phyloP scores from a whole-genome alignment of 2,329 filamentous ascomycete species.

The Escovopsis sp. region DNA sequence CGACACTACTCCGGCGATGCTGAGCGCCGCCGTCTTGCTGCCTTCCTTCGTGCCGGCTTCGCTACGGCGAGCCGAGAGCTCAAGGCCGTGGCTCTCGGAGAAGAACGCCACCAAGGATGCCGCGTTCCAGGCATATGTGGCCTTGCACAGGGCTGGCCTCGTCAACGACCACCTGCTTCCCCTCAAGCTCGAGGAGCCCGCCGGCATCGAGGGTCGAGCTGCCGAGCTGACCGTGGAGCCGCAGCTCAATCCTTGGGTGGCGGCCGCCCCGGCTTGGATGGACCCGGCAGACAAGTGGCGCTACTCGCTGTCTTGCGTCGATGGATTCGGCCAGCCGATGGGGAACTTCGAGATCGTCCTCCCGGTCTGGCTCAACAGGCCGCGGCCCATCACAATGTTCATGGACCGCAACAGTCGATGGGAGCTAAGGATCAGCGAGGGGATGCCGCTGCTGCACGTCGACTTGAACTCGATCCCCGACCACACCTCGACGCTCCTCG shows the following conservation, averaged over 20 bases:
- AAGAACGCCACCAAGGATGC: constrained; percentile 64
- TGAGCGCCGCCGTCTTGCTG: constrained; percentile 51
- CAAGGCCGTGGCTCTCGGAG: constrained; percentile 50
- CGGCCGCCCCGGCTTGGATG: constrained; percentile 29
- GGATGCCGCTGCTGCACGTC: constrained; percentile 7
- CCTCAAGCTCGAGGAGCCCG: constrained; percentile 26
- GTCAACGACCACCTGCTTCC: constrained; percentile 71
- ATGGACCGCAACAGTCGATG: constrained; percentile 23
- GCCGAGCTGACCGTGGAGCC: constrained; percentile 21
- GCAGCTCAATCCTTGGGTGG: constrained; percentile 32
- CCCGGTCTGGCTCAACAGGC: constrained; percentile 25
- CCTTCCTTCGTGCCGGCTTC: constrained; percentile 51
- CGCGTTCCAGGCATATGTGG: constrained; percentile 64
- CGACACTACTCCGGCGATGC: constrained; percentile 12
- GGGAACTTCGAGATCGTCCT: constrained; percentile 29
- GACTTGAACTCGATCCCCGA: constrained; percentile 16
- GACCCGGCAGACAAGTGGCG: constrained; percentile 8
- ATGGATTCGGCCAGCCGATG: constrained; percentile 15
- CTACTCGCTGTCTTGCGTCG: constrained; percentile 20
- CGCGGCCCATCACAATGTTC: constrained; percentile 25
- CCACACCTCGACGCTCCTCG: constrained; percentile 31
- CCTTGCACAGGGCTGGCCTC: constrained; percentile 54
- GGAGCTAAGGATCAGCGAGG: constrained; percentile 13
- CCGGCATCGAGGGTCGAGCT: constrained; percentile 23
- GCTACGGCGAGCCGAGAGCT: constrained; percentile 14